These are phyloP conservation scores for Phoma sp. DNA, from an alignment of 2,329 filamentous ascomycete genomes.

Conservation along the genomic window DNA sequence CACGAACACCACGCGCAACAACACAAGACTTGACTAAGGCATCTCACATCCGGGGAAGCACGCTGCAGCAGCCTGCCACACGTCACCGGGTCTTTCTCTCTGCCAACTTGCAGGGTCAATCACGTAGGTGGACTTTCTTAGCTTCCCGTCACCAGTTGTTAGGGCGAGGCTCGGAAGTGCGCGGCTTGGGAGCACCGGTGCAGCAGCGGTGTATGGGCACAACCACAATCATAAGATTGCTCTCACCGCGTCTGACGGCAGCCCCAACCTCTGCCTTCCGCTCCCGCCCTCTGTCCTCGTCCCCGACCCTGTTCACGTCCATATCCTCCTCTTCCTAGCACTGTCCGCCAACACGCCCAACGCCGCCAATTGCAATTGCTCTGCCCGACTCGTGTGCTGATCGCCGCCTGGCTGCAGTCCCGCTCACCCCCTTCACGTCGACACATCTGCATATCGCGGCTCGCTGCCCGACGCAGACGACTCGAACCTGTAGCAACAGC, in stretches of 20 bases:
- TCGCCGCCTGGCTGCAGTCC: conserved; percentile 1
- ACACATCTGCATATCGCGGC: background rate
- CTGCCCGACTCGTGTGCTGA: conserved; percentile 12
- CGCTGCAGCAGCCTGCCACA: background rate
- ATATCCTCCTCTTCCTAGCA: background rate
- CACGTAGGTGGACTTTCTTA: conserved; percentile 18
- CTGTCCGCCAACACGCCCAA: background rate
- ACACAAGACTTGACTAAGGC: background rate
- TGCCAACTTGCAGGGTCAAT: conserved; percentile 6
- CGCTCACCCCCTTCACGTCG: conserved; percentile 3
- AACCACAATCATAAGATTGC: conserved; percentile 9
- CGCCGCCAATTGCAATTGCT: conserved; percentile 13
- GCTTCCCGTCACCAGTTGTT: conserved; percentile 1
- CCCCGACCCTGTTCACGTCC: background rate
- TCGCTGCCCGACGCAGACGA: conserved; percentile 7
- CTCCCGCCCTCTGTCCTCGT: background rate
- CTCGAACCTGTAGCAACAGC: background rate
- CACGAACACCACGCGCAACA: background rate
- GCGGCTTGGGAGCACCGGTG: conserved; percentile 10
- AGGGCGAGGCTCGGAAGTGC: conserved; percentile 11
- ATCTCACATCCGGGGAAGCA: conserved; percentile 2
- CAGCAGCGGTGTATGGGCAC: conserved; percentile 2
- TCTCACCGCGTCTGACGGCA: conserved; percentile 1
- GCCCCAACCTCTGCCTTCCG: conserved; percentile 10
- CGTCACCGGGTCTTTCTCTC: background rate